Evolutionary conservation across 2,329 filamentous ascomycete species (phyloP), one percentile per base, ranked within the genome.

Genomic region (Blastomyces gilchristii): DNA sequence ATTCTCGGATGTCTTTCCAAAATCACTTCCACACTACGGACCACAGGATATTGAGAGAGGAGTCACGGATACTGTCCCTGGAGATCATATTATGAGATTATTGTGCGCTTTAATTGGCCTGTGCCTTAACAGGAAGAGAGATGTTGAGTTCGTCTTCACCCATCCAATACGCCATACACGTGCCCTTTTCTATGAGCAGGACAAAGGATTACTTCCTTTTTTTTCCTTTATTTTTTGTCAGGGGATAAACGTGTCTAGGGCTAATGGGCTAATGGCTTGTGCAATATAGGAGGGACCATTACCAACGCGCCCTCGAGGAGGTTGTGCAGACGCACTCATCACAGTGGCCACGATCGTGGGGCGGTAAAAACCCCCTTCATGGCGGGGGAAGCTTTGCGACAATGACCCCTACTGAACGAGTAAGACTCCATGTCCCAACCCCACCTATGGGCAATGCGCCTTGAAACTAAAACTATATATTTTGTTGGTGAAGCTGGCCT

Each of bases 101-200:
- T 81, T 99, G 34, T 99, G 95, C 80, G 91, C 91, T 66, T 78
- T 99, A 68, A 81, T 99, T 54, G 87, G 89, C 41, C 81, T 99
- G 69, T 85, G 97, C 62, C 82, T 99, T 71, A 99, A 99, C 77
- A 87, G 94, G 76, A 97, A 99, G 81, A 96, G 99, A 75, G 92
- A 96, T 78, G 90, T 97, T 74, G 96, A 99, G 94, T 97, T 85
- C 77, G 91, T 80, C 68, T 66, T 66, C 72, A 70, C 63, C 25
- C 57, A 18, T 22, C 39, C 45, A 18, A 25, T 22, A 47, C 8
- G 47, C 12, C 45, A 18, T 2, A 18, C 37, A 12, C 47, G 22
- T 52, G 6, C 25, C 39, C 41, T 39, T 60, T 58, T 28, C 37
- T 31, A 45, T 37, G n/a, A 45, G 22, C 41, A 25, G 22, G 39